Base-by-base conservation (phyloP, 148 eudicot species). In the Vaccinium darrowii region DNA sequence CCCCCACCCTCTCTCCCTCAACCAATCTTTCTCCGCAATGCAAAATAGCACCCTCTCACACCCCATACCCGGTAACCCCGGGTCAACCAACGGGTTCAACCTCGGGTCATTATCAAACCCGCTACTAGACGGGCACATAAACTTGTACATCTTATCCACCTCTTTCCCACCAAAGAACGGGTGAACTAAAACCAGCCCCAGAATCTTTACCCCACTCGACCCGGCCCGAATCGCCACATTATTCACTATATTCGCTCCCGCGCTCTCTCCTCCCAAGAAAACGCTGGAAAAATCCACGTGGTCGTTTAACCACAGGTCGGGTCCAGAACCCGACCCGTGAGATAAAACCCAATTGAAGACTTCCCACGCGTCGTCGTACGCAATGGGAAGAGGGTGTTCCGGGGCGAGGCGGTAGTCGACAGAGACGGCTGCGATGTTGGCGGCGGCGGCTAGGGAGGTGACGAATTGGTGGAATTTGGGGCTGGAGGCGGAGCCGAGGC, bases 401-500 rank as follows among this genome's bases (percentile, higher is more conserved):
- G 85, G 81, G 7, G 85, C 74, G 1, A 76, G 74, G 30, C 85
- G n/a, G 81, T 84, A 84, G 74, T 84, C 81, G 56, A 84, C 81
- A 0, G 85, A 84, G 25, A 84, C 81, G 8, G 19, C 81, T 2
- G 60, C 23, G 56, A 60, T n/a, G 1, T 14, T 63, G 39, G 90
- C 85, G 6, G 53, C 81, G 27, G 88, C 36, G 39, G 65, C 85
- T 15, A 91, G 88, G 7, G 89, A 74, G 79, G 78, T 89, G 54
- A 88, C 74, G 63, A 85, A 87, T 62, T 33, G 51, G 39, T 91
- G 91, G 89, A 86, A 85, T 50, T 67, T 82, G 9, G 90, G 84
- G 8, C 84, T 78, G 63, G 80, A 84, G 47, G 93, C 88, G 5
- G 90, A 89, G 63, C 85, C 86, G 54, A 91, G 83, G 75, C 90